phyloP scores from a whole-genome alignment of 768 basidiomycete genomes.

The Lactarius indigo region DNA sequence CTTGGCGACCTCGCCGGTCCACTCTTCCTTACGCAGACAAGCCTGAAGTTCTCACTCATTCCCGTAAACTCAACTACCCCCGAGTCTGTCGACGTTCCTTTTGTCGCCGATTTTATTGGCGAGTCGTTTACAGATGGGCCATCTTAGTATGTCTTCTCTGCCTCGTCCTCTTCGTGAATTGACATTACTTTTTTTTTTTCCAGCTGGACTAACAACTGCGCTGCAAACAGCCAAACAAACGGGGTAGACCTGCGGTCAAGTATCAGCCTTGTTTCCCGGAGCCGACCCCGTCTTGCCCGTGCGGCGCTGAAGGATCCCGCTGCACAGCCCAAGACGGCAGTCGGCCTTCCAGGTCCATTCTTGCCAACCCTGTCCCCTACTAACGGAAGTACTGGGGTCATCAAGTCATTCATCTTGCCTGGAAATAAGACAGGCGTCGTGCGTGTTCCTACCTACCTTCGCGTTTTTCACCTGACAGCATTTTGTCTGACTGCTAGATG shows the following conservation, averaged over 20 bases:
- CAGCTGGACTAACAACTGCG: conserved; percentile 62
- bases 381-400: conserved; percentile 47
- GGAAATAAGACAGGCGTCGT: conserved; percentile 59
- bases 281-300: conserved; percentile 34
- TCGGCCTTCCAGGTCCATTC: conserved; percentile 48
- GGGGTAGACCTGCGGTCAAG: conserved; percentile 42
- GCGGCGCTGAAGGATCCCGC: background rate
- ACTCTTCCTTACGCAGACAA: conserved; percentile 43
- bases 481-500: conserved; percentile 39
- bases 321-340: conserved; percentile 31
- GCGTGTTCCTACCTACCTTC: conserved; percentile 26
- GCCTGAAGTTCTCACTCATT: conserved; percentile 47
- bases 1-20: conserved; percentile 56
- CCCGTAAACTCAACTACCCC: conserved; percentile 42
- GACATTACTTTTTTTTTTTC: background rate
- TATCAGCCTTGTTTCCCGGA: background rate
- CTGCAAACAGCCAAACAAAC: conserved; percentile 46
- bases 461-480: background rate
- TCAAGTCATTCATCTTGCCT: conserved; percentile 55
- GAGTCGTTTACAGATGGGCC: conserved; percentile 45
- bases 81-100: conserved; percentile 53
- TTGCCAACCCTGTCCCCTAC: conserved; percentile 45
- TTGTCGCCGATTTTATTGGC: conserved; percentile 46
- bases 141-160: conserved; percentile 44
- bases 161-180: background rate